phyloP scores from a whole-genome alignment of 2,329 filamentous ascomycete species.

The Trichoderma semiorbis region DNA sequence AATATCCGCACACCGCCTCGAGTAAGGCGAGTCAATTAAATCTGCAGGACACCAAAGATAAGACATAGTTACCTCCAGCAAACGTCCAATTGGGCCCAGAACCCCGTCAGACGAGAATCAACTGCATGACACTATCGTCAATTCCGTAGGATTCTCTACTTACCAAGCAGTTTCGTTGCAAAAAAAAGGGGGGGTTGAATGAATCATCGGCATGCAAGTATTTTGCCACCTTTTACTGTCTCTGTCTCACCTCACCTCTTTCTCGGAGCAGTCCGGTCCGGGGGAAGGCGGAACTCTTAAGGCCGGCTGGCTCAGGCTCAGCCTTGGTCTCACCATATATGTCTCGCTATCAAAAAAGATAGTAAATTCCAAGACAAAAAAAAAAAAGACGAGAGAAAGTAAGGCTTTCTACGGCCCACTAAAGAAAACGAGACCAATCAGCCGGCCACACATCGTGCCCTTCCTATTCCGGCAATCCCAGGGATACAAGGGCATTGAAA shows the following conservation, averaged over 20 bases:
- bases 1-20: background rate
- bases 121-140: background rate
- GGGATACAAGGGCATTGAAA: background rate
- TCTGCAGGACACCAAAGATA: background rate
- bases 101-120: background rate
- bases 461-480: conserved; percentile 14
- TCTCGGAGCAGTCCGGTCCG: background rate
- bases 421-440: background rate
- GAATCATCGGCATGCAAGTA: background rate
- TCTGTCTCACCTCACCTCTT: background rate
- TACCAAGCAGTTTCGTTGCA: background rate
- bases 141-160: background rate
- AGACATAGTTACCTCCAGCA: background rate
- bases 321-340: background rate
- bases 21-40: background rate
- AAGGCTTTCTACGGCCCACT: background rate
- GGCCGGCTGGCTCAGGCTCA: background rate
- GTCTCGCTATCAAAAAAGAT: background rate
- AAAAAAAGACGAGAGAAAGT: background rate
- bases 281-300: background rate
- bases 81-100: background rate
- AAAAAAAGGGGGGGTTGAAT: background rate
- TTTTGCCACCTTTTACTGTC: background rate
- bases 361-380: background rate
- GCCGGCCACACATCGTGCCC: conserved; percentile 14